These are phyloP conservation scores for Russula ochroleuca DNA, from an alignment of 768 basidiomycete genomes.

Conservation along the genomic window DNA sequence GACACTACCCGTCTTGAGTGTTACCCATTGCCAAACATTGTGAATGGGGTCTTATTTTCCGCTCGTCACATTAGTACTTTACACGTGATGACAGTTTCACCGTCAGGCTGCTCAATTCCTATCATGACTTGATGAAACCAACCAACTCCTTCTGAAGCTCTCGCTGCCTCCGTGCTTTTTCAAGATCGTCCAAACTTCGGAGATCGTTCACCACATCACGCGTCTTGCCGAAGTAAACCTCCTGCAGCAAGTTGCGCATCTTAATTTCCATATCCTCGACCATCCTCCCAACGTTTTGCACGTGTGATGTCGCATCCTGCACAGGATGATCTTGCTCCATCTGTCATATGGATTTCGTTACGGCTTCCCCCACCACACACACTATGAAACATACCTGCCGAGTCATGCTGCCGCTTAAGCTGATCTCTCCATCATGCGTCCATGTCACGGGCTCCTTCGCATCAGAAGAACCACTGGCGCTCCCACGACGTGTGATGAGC, in stretches of 20 bases:
- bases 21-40: not conserved
- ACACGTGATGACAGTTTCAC: not conserved
- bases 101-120: not conserved
- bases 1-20: not conserved
- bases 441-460: slow-evolving; percentile 40
- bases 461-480: slow-evolving; percentile 30
- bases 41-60: not conserved
- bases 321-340: slow-evolving; percentile 83
- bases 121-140: slow-evolving; percentile 61
- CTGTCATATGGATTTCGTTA: slow-evolving; percentile 39
- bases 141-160: slow-evolving; percentile 90
- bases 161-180: slow-evolving; percentile 71
- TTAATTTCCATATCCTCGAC: slow-evolving; percentile 99
- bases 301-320: slow-evolving; percentile 76
- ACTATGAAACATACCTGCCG: slow-evolving; percentile 60
- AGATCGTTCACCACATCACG: slow-evolving; percentile 92
- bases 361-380: not conserved
- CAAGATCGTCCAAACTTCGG: slow-evolving; percentile 80
- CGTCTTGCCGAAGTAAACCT: slow-evolving; percentile 96
- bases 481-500: slow-evolving; percentile 52
- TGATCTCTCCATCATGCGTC: slow-evolving; percentile 71
- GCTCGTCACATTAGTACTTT: too few relatives aligned
- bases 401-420: slow-evolving; percentile 94
- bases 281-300: slow-evolving; percentile 90
- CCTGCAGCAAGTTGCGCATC: slow-evolving; percentile 92